Percentiles rank a stretch among this genome's conserved stretches.
Evolutionary conservation across 257 asterid species (phyloP).

Genomic region (Przewalskia tangutica): DNA sequence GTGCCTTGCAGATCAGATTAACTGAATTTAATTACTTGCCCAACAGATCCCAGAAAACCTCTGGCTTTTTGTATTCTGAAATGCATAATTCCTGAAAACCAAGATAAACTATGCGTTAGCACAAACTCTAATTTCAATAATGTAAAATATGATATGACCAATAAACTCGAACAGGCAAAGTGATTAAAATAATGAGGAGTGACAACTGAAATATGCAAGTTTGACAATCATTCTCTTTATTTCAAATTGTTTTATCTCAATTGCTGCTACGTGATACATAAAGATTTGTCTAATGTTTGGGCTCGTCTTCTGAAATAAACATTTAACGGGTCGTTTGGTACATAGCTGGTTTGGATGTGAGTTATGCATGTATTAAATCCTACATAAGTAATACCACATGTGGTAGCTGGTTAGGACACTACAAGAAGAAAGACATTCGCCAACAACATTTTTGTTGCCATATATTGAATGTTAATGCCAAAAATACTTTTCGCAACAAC

Average conservation of each 20-base stretch:
- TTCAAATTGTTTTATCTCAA: not conserved
- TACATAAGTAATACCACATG: no score
- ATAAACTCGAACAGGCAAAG: not conserved
- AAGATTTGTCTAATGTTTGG: not conserved
- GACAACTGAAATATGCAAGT: not conserved
- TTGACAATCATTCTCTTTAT: not conserved
- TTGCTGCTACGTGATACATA: not conserved
- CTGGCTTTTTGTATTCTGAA: conserved; percentile 56
- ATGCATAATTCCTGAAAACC: conserved; percentile 50
- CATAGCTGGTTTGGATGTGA: no score
- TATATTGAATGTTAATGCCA: no score
- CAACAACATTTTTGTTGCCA: no score
- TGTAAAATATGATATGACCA: not conserved
- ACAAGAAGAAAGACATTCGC: no score
- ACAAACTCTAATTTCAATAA: not conserved
- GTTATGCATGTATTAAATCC: no score
- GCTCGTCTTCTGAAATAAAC: not conserved
- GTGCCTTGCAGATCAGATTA: not conserved
- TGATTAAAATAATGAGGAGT: not conserved
- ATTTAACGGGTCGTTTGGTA: not conserved
- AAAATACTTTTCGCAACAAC: no score
- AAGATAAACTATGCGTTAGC: not conserved
- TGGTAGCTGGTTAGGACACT: no score
- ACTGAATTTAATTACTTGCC: conserved; percentile 6
- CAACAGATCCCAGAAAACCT: conserved; percentile 64